These are phyloP conservation scores for Filobasidium uniguttulatum DNA, from an alignment of 1,284 basidiomycete species.

Conservation along the genomic window DNA sequence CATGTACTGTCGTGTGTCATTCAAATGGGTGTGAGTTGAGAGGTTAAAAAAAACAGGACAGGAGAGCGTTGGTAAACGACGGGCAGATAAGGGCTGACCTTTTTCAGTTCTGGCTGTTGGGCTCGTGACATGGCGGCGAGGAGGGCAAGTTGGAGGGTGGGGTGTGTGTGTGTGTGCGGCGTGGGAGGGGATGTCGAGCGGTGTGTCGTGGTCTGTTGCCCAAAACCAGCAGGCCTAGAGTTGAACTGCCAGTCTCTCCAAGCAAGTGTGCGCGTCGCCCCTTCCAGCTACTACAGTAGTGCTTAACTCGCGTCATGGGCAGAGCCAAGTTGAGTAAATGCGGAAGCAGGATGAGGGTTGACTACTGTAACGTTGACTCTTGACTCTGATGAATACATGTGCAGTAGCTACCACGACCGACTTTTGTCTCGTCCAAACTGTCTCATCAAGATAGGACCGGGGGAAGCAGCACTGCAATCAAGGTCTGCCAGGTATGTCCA, in stretches of 20 bases:
- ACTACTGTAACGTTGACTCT: too few species aligned
- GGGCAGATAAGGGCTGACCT: conserved; percentile 54
- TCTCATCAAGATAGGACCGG: too few species aligned
- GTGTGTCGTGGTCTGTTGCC: too few species aligned
- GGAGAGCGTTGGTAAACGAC: conserved; percentile 1
- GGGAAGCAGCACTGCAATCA: too few species aligned
- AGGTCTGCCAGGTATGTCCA: not conserved
- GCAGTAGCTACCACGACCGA: too few species aligned
- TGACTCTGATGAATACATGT: too few species aligned
- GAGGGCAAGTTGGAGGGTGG: not conserved
- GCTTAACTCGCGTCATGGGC: too few species aligned
- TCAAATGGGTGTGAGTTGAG: conserved; percentile 9
- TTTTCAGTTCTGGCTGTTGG: conserved; percentile 85
- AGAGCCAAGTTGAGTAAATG: too few species aligned
- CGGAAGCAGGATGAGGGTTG: too few species aligned
- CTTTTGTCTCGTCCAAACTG: too few species aligned
- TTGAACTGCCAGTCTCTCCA: not conserved
- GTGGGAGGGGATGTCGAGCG: not conserved
- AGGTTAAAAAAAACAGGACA: conserved; percentile 1
- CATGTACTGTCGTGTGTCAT: conserved; percentile 59
- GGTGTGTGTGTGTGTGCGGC: not conserved
- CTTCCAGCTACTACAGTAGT: too few species aligned
- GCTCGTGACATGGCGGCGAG: conserved; percentile 63
- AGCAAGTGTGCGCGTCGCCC: not conserved
- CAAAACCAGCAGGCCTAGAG: not conserved